These are phyloP conservation scores for Acanthamoeba culbertsoni DNA, from an alignment of 208 protist genomes.

Conservation along the genomic window DNA sequence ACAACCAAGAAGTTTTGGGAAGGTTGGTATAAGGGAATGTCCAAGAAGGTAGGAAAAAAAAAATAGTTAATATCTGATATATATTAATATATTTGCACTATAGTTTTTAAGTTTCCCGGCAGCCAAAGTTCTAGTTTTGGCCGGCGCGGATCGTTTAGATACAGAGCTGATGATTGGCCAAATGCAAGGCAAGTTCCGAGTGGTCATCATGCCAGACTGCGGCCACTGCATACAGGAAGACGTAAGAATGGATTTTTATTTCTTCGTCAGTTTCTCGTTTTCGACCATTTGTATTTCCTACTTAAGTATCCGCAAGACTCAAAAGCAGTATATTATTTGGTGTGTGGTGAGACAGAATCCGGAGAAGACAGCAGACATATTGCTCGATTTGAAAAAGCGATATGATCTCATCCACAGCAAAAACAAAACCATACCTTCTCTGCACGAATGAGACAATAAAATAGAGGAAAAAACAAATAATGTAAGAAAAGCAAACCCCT, in stretches of 20 bases:
- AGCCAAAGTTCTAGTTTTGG: slow-evolving; percentile 67
- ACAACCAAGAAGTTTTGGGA: slow-evolving; percentile 64
- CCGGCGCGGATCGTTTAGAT: slow-evolving; percentile 74
- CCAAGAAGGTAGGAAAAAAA: slow-evolving; percentile 68
- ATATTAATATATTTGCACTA: background rate
- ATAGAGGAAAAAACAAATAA: no score
- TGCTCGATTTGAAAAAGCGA: slow-evolving; percentile 27
- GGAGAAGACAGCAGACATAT: background rate
- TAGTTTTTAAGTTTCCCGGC: background rate
- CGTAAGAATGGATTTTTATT: slow-evolving; percentile 43
- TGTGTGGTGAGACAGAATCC: background rate
- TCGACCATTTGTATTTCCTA: background rate
- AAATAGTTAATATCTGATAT: background rate
- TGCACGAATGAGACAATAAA: slow-evolving; percentile 30
- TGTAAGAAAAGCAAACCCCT: no score
- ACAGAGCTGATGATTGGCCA: slow-evolving; percentile 75
- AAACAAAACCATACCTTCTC: background rate
- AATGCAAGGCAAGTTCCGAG: slow-evolving; percentile 78
- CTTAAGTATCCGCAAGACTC: background rate
- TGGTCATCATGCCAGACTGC: slow-evolving; percentile 64
- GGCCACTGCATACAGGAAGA: slow-evolving; percentile 80
- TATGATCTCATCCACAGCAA: slow-evolving; percentile 27
- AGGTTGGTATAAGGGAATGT: slow-evolving; percentile 72
- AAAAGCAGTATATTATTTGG: background rate
- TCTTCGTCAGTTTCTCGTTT: background rate